These are phyloP conservation scores for Alternaria angustiovoidea DNA, from an alignment of 2,329 filamentous ascomycete genomes.

Conservation along the genomic window DNA sequence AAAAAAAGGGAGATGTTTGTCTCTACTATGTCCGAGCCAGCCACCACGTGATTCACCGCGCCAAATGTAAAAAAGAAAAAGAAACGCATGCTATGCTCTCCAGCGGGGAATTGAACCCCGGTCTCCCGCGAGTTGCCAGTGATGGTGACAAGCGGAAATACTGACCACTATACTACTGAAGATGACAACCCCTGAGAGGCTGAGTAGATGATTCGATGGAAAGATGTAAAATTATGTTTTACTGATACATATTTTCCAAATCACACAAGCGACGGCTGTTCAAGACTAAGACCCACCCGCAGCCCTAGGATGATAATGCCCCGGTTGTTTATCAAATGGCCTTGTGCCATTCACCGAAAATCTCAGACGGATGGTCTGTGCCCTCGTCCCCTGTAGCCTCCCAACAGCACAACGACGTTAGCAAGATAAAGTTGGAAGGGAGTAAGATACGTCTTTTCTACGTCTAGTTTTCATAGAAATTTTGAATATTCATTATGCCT, in stretches of 20 bases:
- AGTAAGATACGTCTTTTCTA: too few species aligned
- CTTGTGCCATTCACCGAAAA: too few species aligned
- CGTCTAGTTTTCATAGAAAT: too few species aligned
- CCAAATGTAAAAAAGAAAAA: neutral
- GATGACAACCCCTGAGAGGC: neutral
- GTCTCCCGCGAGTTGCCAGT: conserved; percentile 3
- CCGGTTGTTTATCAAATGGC: neutral
- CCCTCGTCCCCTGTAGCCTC: too few species aligned
- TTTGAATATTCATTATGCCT: too few species aligned
- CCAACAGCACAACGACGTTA: too few species aligned
- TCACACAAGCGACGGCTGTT: neutral
- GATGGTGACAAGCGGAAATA: conserved; percentile 4
- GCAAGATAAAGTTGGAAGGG: too few species aligned
- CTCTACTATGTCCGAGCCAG: too few species aligned
- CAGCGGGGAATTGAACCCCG: conserved; percentile 4
- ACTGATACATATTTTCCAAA: neutral
- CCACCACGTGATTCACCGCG: neutral
- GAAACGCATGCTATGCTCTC: neutral
- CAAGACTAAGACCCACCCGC: too few species aligned
- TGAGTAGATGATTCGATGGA: neutral
- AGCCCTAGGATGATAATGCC: neutral
- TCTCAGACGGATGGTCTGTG: too few species aligned
- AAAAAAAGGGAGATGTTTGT: too few species aligned
- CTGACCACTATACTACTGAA: conserved; percentile 8
- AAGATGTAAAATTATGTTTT: neutral